Evolutionary conservation across 2,329 filamentous ascomycete species (phyloP), one percentile per base, ranked within the genome.

Genomic region (Curvularia eragrostidis): DNA sequence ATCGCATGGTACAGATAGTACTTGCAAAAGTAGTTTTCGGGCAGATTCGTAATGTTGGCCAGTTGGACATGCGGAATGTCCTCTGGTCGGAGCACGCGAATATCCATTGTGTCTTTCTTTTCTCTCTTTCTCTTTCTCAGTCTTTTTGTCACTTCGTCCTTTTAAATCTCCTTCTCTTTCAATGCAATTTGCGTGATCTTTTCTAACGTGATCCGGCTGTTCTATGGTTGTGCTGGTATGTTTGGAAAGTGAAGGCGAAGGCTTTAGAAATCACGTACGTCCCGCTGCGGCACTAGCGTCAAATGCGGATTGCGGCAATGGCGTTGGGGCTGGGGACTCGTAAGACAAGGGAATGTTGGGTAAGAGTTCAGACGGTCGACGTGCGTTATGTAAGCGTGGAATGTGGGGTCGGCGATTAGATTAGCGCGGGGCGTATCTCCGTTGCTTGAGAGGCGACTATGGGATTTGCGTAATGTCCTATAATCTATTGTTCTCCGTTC

Each of bases 1-100:
- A 98, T 88, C 15, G 94, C 93, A 80, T 99, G 95, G 86, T 99
- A 99, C 74, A 99, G 88, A 83, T 99, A 99, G 85, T 99, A 99
- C 85, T 99, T 99, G 81, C 97, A 91, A 79, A 98, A 98, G 86
- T 99, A 99, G 84, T 99, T 99, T 80, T 99, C 95, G 65, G 95
- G 95, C 52, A 99, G 86, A 83, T 99, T 99, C 78, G 96, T 96
- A 77, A 99, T 93, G 83, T 99, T 98, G 75, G 94, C 94, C 79
- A 96, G 93, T 82, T 99, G 95, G 76, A 99, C 93, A 75, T 95
- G 89, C 66, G 91, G 91, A 66, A 96, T 91, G 80, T 96, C 91
- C 63, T 87, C 90, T 64, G 91, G 84, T 66, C 87, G 89, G 67
- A 99, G 88, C 64, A 95, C 83, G 65, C 94, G 90, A 80, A 99